Conservation (phyloP, 148 eudicot species). For the Chenopodium berlandieri region DNA sequence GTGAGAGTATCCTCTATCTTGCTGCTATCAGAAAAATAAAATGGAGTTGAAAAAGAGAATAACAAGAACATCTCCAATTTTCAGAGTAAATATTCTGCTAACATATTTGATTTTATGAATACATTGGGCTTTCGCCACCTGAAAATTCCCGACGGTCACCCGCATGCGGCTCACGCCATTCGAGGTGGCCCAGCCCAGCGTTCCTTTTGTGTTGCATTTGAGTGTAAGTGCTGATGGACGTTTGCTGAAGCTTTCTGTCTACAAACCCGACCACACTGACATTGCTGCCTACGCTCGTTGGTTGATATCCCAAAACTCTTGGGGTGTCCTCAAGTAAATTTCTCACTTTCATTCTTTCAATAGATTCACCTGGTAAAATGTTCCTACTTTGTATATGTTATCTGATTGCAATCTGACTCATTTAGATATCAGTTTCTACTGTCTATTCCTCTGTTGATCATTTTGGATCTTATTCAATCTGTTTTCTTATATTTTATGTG, state of each 20-base stretch:
- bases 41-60: not conserved
- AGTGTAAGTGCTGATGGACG: conserved; percentile 36
- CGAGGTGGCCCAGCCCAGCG: no score
- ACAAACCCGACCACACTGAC: conserved; percentile 45
- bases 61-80: not conserved
- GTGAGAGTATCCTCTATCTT: not conserved
- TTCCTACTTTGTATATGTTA: not conserved
- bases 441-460: not conserved
- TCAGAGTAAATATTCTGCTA: not conserved
- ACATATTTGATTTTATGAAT: not conserved
- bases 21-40: not conserved
- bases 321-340: conserved; percentile 74
- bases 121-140: no score
- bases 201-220: not conserved
- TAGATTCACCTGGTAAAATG: no score
- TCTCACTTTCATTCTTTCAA: no score
- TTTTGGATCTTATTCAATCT: not conserved
- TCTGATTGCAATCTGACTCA: not conserved
- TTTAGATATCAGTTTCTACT: not conserved
- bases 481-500: not conserved
- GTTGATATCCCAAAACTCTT: conserved; percentile 69
- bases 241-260: conserved; percentile 24
- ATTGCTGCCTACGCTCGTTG: conserved; percentile 71
- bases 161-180: no score
- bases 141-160: no score